Evolutionary conservation across 257 asterid genomes (phyloP), one percentile per base, ranked within the genome.

Genomic region (Nicotiana otophora): DNA sequence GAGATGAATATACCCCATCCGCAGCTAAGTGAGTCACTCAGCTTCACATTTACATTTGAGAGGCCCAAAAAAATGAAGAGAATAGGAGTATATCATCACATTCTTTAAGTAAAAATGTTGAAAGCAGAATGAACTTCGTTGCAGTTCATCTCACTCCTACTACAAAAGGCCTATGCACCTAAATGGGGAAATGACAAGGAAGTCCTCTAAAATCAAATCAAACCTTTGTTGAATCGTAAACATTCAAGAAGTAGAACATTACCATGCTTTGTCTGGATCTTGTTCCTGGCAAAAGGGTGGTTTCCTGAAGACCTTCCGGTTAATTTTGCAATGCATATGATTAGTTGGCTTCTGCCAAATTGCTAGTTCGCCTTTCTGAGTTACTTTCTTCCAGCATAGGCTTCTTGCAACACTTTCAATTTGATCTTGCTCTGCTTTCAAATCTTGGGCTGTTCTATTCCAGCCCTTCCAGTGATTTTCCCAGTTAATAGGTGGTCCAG

Each of bases 401-500:
- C 97, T 92, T 84, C 83, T 88, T 0, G 98, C 98, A 15, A 92
- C 87, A 5, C 83, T 85, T 86, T 96, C 98, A 10, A 96, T 96
- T 20, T 84, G 87, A 58, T 86, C 87, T 62, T 94, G 98, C 86
- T 96, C 99, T 2, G 83, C 82, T 30, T 88, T 89, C 55, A 96
- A 81, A 66, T 92, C 97, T 2, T 85, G 89, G 0, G 46, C 81
- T 2, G 90, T 94, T 83, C 98, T 84, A 42, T 91, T 86, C 99
- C 98, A 96, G 9, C 99, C 99, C 86, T 84, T 90, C 94, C 93
- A 94, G 82, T 89, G 94, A 48, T 5, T 87, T 86, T 89, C 84
- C 98, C 98, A 96, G 87, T 96, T 96, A 46, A 96, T 85, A 0
- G 99, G 99, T 2, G 99, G 98, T 6, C 99, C 99, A 0, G 99